A percentile compares a stretch with the other conserved stretches of the same genome.
Conservation (phyloP, 257 asterid species). For the Leptodermis oblonga region DNA sequence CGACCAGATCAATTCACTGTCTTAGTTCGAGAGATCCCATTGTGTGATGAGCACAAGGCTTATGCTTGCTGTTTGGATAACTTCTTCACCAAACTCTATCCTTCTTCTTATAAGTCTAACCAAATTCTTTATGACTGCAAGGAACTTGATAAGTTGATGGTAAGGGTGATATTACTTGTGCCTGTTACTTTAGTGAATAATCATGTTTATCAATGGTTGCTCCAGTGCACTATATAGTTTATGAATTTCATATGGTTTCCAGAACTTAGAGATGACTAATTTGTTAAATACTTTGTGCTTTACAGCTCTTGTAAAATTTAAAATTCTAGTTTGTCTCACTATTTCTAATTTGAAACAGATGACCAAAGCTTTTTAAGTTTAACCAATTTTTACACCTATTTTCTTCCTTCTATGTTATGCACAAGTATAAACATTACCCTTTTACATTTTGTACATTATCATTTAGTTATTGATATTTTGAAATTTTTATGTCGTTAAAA, state of each 20-base stretch:
- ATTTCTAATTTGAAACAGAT: no score
- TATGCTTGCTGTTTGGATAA: conserved; percentile 73
- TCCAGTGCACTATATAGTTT: background rate
- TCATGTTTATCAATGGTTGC: background rate
- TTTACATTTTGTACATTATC: no score
- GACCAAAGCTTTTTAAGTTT: no score
- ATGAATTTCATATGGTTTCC: background rate
- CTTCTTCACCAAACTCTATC: conserved; percentile 75
- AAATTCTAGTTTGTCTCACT: no score
- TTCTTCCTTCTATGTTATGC: no score
- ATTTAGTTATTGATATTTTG: background rate
- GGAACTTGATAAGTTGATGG: conserved; percentile 63
- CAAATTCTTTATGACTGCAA: conserved; percentile 76
- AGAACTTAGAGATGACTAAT: background rate
- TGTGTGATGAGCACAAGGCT: conserved; percentile 71
- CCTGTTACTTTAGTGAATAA: background rate
- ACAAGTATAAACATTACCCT: no score
- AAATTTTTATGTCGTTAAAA: background rate
- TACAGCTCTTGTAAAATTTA: background rate
- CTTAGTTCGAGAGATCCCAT: conserved; percentile 88
- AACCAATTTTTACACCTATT: no score
- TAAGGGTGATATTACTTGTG: conserved; percentile 22
- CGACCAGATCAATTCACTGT: conserved; percentile 90
- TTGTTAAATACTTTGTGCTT: background rate
- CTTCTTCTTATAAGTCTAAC: conserved; percentile 62